These are phyloP conservation scores for Colletotrichum nymphaeae DNA, from an alignment of 2,329 filamentous ascomycete genomes.

Conservation along the genomic window DNA sequence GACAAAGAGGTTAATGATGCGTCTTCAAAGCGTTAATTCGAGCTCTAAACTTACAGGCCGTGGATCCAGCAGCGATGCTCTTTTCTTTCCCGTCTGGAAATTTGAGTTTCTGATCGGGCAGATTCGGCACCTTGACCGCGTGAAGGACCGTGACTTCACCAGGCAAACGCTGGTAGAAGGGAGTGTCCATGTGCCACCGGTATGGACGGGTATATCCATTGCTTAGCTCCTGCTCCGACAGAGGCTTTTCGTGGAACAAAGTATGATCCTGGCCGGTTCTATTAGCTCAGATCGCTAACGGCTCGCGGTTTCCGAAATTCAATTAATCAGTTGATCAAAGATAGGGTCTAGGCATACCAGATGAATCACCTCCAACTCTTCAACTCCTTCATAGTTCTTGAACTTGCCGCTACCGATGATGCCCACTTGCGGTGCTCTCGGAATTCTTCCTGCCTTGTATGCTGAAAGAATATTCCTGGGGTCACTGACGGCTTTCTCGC, in stretches of 20 bases:
- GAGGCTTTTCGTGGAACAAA: neutral
- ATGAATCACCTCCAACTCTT: neutral
- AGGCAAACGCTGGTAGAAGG: neutral
- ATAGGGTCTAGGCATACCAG: neutral
- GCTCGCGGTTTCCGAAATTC: too few species aligned
- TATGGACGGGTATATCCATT: neutral
- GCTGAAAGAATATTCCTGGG: neutral
- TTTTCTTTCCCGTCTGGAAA: neutral
- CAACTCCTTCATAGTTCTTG: neutral
- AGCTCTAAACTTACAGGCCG: constrained; percentile 11
- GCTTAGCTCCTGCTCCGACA: neutral
- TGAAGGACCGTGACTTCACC: neutral
- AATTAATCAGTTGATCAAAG: too few species aligned
- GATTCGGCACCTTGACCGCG: neutral
- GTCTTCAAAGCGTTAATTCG: neutral
- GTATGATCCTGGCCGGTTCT: neutral
- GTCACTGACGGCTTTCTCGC: neutral
- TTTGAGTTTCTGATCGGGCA: neutral
- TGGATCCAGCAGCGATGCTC: neutral
- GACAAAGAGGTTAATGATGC: neutral
- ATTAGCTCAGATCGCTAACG: neutral
- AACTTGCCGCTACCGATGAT: neutral
- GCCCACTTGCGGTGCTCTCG: neutral
- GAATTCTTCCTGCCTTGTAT: neutral
- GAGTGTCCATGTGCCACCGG: neutral